Evolutionary conservation across 2,329 filamentous ascomycete genomes (phyloP), one percentile per base, ranked within the genome.

Genomic region (Colletotrichum camelliae): DNA sequence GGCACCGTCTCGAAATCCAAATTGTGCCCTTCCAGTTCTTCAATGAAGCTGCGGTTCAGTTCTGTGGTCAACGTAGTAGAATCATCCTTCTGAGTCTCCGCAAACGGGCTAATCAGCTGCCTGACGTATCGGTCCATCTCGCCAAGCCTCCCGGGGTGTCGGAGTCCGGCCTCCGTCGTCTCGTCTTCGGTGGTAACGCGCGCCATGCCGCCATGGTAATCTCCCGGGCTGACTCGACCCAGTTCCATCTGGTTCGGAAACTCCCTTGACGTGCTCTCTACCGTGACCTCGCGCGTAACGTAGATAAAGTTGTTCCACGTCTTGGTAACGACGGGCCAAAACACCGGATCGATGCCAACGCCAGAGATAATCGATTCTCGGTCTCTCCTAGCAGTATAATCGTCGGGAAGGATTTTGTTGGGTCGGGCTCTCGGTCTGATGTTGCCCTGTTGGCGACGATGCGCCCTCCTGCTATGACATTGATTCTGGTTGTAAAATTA

Each of bases 401-500:
- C 16, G 31, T 24, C 7, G 72, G 55, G 21, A 75, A 71, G 5
- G 35, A 16, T 33, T 29, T 48, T 10, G 37, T 71, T 3, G 68
- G 72, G 5, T 75, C 72, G 4, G 60, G 48, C 6, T 35, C 12
- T n/a, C 37, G n/a, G 4, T 71, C 35, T 4, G 60, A 66, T 2
- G 67, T 70, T 24, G 72, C 13, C 16, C 35, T 65, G 48, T 75
- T 71, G 12, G 72, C 67, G 13, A 75, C 48, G 27, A 75, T 65
- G n/a, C 67, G 68, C 12, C 33, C 62, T 15, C 48, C 72, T 10
- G 68, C 67, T 18, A 70, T 66, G 1, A 31, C 4, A 3, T 75
- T 75, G 10, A 71, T 67, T 35, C 67, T 70, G 13, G 7, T 3
- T 12, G 31, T 5, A 5, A 1, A 2, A 37, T 66, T 9, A 71